Conservation (phyloP, 768 basidiomycete species). For the Neoboletus magnificus region DNA sequence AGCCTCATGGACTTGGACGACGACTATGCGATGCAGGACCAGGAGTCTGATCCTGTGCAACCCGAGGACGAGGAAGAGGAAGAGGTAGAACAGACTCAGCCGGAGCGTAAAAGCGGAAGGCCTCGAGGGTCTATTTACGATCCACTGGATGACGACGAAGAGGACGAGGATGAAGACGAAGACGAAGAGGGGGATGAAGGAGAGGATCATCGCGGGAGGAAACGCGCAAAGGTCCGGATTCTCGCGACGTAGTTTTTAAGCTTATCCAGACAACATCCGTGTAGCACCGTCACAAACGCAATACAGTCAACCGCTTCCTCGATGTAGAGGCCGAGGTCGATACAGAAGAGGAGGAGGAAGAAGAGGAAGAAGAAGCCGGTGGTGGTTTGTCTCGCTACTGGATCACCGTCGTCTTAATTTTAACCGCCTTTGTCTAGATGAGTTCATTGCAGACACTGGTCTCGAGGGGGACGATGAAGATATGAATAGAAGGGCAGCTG, state of each 20-base stretch:
- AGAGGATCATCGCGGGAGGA: conserved; percentile 44
- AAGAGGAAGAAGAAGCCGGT: conserved; percentile 77
- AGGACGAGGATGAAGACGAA: conserved; percentile 57
- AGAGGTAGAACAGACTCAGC: conserved; percentile 27
- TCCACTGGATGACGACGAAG: conserved; percentile 41
- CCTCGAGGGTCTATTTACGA: conserved; percentile 34
- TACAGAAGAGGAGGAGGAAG: conserved; percentile 94
- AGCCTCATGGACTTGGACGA: conserved; percentile 30
- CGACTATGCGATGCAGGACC: conserved; percentile 31
- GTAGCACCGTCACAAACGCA: conserved; percentile 65
- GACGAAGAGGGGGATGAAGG: conserved; percentile 54
- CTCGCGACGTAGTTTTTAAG: background rate
- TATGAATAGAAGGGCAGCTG: conserved; percentile 43
- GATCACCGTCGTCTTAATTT: background rate
- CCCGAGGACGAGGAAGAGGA: conserved; percentile 41
- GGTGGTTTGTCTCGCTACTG: conserved; percentile 36
- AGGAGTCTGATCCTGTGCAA: conserved; percentile 27
- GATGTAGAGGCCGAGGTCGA: conserved; percentile 97
- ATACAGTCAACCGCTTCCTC: conserved; percentile 75
- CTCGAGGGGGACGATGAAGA: conserved; percentile 67
- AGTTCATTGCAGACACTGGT: conserved; percentile 63
- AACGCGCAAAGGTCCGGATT: conserved; percentile 56
- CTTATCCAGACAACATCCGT: conserved; percentile 5
- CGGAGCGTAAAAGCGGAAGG: conserved; percentile 23
- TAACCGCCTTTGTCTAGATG: conserved; percentile 42